A percentile compares a stretch with the other conserved stretches of the same genome.
Evolutionary conservation across 2,329 filamentous ascomycete species (phyloP).

Genomic region (Elsinoe necatrix): DNA sequence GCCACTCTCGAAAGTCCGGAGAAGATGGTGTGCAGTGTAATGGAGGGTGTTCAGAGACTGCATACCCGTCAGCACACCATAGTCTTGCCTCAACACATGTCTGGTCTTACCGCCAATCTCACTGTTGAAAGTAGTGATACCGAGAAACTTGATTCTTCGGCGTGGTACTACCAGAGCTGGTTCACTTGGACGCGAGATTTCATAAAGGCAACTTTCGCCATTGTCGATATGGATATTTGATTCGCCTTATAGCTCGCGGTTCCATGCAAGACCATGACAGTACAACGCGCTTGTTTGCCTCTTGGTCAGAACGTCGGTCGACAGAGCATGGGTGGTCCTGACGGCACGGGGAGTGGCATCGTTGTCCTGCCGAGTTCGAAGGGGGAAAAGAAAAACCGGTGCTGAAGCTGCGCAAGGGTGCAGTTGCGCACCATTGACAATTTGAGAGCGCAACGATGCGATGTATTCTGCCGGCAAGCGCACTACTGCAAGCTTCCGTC

Average conservation of each 20-base stretch:
- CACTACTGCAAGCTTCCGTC: constrained; percentile 8
- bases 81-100: not conserved
- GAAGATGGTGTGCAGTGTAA: constrained; percentile 2
- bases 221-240: not conserved
- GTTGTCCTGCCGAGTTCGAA: not conserved
- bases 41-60: not conserved
- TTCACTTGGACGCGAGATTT: not conserved
- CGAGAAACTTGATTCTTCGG: not conserved
- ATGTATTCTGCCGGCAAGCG: constrained; percentile 9
- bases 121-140: not conserved
- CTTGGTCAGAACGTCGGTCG: constrained; percentile 5
- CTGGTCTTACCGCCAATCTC: not conserved
- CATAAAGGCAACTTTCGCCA: constrained; percentile 10
- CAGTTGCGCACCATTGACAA: constrained; percentile 10
- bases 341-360: constrained; percentile 7
- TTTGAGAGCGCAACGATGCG: constrained; percentile 9
- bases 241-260: not conserved
- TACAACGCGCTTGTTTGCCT: constrained; percentile 14
- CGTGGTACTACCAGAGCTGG: not conserved
- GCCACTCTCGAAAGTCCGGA: not conserved
- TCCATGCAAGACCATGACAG: constrained; percentile 3
- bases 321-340: not conserved
- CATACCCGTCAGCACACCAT: not conserved
- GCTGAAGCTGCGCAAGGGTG: not conserved
- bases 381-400: constrained; percentile 11